These are phyloP conservation scores for Atkinsonella texensis DNA, from an alignment of 2,329 filamentous ascomycete species.

Conservation along the genomic window DNA sequence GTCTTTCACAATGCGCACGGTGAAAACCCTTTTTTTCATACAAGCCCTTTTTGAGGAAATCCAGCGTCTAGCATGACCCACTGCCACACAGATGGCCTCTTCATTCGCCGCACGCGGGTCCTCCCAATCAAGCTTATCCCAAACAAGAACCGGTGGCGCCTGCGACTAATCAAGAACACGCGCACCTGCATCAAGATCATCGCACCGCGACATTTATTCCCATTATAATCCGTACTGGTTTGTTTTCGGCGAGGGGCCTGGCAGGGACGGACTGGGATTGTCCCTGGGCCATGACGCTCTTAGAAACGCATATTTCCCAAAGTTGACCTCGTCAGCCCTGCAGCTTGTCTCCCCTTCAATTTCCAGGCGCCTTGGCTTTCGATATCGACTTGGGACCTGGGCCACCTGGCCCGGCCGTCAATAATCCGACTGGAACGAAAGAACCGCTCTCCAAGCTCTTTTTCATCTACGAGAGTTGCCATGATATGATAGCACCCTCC, in stretches of 20 bases:
- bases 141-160: neutral
- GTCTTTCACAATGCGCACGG: neutral
- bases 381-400: neutral
- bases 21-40: neutral
- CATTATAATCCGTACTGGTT: neutral
- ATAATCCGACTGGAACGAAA: neutral
- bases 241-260: neutral
- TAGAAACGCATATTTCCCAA: neutral
- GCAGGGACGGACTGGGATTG: neutral
- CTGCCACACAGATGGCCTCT: neutral
- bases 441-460: neutral
- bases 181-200: neutral
- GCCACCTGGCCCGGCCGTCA: neutral
- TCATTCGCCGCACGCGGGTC: neutral
- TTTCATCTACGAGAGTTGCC: neutral
- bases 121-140: neutral
- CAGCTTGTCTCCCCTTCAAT: conserved; percentile 3
- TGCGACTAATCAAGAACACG: neutral
- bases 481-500: neutral
- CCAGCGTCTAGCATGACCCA: neutral
- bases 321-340: neutral
- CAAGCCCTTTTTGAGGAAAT: neutral
- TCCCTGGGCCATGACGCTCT: neutral
- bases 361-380: conserved; percentile 2
- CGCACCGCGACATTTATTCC: neutral